phyloP scores from a whole-genome alignment of 1,284 basidiomycete genomes.

The Fomes fomentarius region DNA sequence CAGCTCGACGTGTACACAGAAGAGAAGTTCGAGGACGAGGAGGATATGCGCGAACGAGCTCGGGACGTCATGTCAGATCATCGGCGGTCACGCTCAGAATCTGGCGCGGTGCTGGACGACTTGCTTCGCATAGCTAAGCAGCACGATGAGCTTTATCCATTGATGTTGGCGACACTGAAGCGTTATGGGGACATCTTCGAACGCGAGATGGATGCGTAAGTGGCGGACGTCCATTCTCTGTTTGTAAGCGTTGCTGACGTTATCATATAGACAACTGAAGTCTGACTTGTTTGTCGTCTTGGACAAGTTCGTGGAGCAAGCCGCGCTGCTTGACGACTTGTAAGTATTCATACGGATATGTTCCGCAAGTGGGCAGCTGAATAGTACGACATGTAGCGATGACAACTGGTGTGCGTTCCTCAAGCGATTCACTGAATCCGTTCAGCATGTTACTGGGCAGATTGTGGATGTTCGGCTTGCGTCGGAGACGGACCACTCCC shows the following conservation, averaged over 20 bases:
- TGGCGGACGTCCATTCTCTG: conserved; percentile 13
- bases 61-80: conserved; percentile 46
- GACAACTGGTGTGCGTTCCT: conserved; percentile 68
- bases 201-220: conserved; percentile 64
- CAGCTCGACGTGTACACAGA: conserved; percentile 85
- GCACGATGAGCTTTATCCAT: conserved; percentile 58
- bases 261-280: conserved; percentile 59
- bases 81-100: conserved; percentile 46
- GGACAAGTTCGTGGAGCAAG: conserved; percentile 72
- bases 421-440: conserved; percentile 62
- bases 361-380: too few relatives aligned
- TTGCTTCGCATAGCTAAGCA: conserved; percentile 59
- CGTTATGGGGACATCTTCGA: conserved; percentile 60
- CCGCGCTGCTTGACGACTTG: conserved; percentile 63
- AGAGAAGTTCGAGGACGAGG: conserved; percentile 88
- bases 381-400: conserved; percentile 43
- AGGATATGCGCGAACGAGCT: conserved; percentile 74
- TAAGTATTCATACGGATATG: too few relatives aligned
- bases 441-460: conserved; percentile 71
- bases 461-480: conserved; percentile 55
- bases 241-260: not conserved
- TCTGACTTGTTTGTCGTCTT: conserved; percentile 62
- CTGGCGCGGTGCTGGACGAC: conserved; percentile 55
- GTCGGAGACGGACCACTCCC: conserved; percentile 45
- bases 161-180: conserved; percentile 57